Conservation (phyloP, 208 protist genomes). For the Vickermania ingenoplastis region DNA sequence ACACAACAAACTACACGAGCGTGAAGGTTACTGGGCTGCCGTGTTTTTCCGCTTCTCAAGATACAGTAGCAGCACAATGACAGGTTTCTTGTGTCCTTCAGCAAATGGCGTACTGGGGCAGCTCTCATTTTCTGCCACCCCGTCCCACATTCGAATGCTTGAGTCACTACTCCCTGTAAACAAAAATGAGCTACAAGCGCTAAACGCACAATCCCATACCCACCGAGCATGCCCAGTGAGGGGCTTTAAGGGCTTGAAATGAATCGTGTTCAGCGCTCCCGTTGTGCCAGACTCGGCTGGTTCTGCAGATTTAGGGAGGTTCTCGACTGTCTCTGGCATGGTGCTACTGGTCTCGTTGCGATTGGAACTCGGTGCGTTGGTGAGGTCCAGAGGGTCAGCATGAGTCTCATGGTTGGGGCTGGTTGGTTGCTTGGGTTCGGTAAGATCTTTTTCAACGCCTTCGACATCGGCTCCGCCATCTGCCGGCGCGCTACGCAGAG, state of each 20-base stretch:
- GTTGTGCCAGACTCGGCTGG: too few relatives aligned
- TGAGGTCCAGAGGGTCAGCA: not conserved
- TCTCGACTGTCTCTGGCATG: not conserved
- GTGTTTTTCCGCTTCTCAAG: slow-evolving; percentile 14
- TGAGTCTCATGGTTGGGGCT: not conserved
- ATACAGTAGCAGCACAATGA: slow-evolving; percentile 31
- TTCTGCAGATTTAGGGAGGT: not conserved
- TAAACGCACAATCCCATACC: slow-evolving; percentile 84
- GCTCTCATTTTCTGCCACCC: slow-evolving; percentile 38
- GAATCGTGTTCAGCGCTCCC: not conserved
- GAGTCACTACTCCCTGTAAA: slow-evolving; percentile 79
- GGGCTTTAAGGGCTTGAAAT: slow-evolving; percentile 55
- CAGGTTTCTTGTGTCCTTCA: slow-evolving; percentile 11
- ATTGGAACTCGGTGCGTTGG: not conserved
- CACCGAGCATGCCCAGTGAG: slow-evolving; percentile 65
- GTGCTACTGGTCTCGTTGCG: not conserved
- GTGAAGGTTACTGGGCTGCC: not conserved
- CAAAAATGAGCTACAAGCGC: slow-evolving; percentile 54
- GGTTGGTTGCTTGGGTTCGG: not conserved
- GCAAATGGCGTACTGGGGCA: slow-evolving; percentile 16
- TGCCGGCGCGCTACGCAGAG: not conserved
- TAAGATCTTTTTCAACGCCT: not conserved
- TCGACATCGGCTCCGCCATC: not conserved
- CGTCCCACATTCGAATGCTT: slow-evolving; percentile 65
- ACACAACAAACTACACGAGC: too few relatives aligned